Base-by-base conservation (phyloP, 305 asterid species). In the Withania somnifera region DNA sequence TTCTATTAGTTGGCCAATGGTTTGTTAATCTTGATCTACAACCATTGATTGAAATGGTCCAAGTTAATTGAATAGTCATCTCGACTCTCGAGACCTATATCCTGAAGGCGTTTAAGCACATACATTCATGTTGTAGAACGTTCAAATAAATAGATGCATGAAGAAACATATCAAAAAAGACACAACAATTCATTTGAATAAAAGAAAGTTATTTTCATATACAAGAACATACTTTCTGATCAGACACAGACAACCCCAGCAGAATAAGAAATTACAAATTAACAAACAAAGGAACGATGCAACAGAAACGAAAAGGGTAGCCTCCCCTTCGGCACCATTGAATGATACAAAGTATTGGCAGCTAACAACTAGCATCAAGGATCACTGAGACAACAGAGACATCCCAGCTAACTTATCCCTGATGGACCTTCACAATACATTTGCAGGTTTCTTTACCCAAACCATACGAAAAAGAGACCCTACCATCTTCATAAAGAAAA, bases 331-430 rank as follows among this genome's bases (percentile, higher is more conserved):
- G 54, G 52, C 11, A 68, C 54, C 54, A 69, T 20, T 69, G 54
- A 40, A 69, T 40, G 78, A 69, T 69, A 69, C 54, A 6, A 68
- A 69, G 54, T 68, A n/a, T 68, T 68, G 77, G 77, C 76, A 66
- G 76, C 17, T 34, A 34, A 66, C 47, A 67, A 9, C 34, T 36
- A 30, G n/a, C 78, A 40, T 40, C 78, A 40, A 40, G 54, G n/a
- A 36, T 67, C 53, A 40, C 54, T 42, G 19, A 68, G 53, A 67
- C 76, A 66, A 36, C 30, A 36, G 24, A 36, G 14, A 67, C 10
- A 36, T 9, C 77, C 77, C 77, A 68, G 19, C 77, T 1, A 36
- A 38, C 30, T 67, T 67, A 51, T 5, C 30, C 52, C 53, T 8
- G n/a, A 17, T 3, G 51, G 28, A 66, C 38, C 45, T 61, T 61